Base-by-base conservation (phyloP, 345 rosid genomes). In the Trapa incisa region DNA sequence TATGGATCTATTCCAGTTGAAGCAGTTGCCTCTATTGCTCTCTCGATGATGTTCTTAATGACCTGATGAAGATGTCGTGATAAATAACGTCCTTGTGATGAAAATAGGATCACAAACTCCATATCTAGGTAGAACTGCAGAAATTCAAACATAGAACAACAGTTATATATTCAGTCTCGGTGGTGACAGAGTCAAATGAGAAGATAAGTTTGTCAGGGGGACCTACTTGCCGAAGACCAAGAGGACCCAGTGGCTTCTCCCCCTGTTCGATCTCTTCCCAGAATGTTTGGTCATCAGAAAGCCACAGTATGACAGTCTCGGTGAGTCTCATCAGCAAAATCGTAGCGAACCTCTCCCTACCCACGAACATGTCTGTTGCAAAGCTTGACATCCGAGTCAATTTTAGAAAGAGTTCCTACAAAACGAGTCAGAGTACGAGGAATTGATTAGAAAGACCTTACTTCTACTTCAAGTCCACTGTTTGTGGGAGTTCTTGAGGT, bases 231-330 rank as follows among this genome's bases (percentile, higher is more conserved):
- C 87, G 97, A 50, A 93, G 87, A 74, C 94, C 97, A 53, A 81
- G 74, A 15, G 96, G 85, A 47, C 97, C 97, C 60, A 93, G 72
- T 57, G 96, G 85, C 75, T 76, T 88, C 0, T 73, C 75, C 62
- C 88, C 94, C 52, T 76, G 77, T 75, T 89, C 94, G 58, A 90
- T 80, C 72, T 90, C 96, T 77, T 82, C 88, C 98, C 98, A 93
- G 58, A 93, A 93, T 66, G 65, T 75, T 74, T 87, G 89, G 75
- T 93, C 98, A 75, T 93, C 90, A 16, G 97, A 90, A 36, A 90
- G 89, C 97, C 97, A 93, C 66, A 93, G 81, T 68, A 93, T 85
- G 75, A 93, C 93, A 0, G 98, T 85, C 76, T 93, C 98, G 1
- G 86, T 88, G 41, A 90, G 78, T 74, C 97, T 85, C 97, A 93